Evolutionary conservation across 352 stramenopile species (phyloP), one percentile per base, ranked within the genome.

Genomic region (Phytophthora citricola): DNA sequence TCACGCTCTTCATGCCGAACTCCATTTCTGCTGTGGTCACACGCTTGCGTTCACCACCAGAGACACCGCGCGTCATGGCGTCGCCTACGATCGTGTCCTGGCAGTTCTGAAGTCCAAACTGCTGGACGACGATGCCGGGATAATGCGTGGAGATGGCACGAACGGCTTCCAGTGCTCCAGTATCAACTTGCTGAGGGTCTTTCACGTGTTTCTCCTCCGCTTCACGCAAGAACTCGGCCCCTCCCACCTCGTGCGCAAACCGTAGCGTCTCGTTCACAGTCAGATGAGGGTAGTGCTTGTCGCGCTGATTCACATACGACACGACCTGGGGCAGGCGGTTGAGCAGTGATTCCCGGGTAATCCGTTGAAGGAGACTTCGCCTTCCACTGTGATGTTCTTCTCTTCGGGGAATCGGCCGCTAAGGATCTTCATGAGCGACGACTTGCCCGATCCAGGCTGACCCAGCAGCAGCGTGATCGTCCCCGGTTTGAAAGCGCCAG

Each of bases 11-110:
- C 44, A 78, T 72, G 31, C 78, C 75, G 51, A 93, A 85, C 48
- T 95, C 71, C 83, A 98, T 98, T 32, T 68, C 60, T 2, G 34
- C 51, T 3, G 60, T 91, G 24, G 87, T 73, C 1, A 73, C 58
- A 14, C 65, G 65, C 85, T 50, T 83, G 71, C 60, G 92, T 79
- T 69, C 92, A 91, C 92, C 92, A 29, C 92, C 92, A 4, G 74
- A 91, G 17, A 96, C 68, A 7, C 79, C 79, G 3, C 80, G 75
- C 4, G 86, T 49, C 69, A 88, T 86, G 57, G 56, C 54, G 52
- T 83, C 79, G 7, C 80, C 80, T 6, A 89, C 72, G 26, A 89
- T 71, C 41, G 63, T 71, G 34, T 68, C 34, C 26, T 68, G 50
- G 10, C 60, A 68, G 17, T 49, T 68, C 31, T 68, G 43, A 34